Evolutionary conservation across 352 stramenopile species (phyloP), one percentile per base, ranked within the genome.

Genomic region (Globisporangium uncinulatum): DNA sequence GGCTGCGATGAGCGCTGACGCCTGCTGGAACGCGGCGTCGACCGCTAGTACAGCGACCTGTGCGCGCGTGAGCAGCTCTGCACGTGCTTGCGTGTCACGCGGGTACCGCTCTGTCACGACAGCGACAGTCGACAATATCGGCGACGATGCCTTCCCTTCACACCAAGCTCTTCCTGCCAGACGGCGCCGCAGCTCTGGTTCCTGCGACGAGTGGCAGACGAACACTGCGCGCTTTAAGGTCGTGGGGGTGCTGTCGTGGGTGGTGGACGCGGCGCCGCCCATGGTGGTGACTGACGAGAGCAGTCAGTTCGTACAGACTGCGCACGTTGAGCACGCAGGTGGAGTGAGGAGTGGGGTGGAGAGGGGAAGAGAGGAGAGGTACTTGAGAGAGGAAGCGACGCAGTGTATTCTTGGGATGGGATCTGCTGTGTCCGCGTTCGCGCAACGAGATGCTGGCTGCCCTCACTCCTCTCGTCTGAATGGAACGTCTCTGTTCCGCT

Each of bases 31-130:
- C n/a, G 59, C 44, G 0, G 57, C 41, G 10, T 81, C 71, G 29
- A 86, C 55, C 0, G 61, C 71, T 0, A 86, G 65, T 20, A 83
- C 65, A 4, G 71, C 71, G 17, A 65, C 61, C 15, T 76, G 52
- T 3, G 52, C 57, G 41, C 48, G 49, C 6, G 48, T 47, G 7
- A 86, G 50, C 13, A 82, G 24, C 0, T 68, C 63, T 6, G 65
- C 56, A 0, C 71, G 71, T 4, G 67, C 52, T 24, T 82, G 62
- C 7, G 61, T 46, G 50, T 83, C 69, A 7, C 39, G 44, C 19
- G 76, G 76, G 19, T 57, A 80, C 1, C 11, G 20, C 17, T 83
- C 73, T 0, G 71, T 83, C 15, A 83, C 29, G 24, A 83, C 42
- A 47, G 42, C 37, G 24, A 82, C 24, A 29, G 24, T 4, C 24